These are phyloP conservation scores for Chalciporus sphaerocephalus DNA, from an alignment of 768 basidiomycete genomes.

Conservation along the genomic window DNA sequence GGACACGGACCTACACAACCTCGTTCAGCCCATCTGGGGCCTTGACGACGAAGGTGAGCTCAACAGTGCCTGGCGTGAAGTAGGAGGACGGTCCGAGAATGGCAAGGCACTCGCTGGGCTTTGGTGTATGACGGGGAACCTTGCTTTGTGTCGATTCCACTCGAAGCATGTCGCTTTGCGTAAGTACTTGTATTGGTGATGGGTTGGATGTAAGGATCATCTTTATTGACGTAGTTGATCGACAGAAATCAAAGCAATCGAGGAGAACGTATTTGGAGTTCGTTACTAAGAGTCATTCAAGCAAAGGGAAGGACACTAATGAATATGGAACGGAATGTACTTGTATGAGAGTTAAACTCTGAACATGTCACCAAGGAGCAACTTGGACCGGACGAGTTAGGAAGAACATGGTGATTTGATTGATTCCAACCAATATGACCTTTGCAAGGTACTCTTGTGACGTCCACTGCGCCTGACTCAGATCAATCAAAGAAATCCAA, in stretches of 20 bases:
- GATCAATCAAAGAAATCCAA: constrained; percentile 2
- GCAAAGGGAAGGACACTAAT: neutral
- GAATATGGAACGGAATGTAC: neutral
- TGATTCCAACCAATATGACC: neutral
- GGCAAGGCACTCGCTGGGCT: constrained; percentile 26
- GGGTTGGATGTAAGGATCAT: neutral
- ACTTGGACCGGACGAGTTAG: neutral
- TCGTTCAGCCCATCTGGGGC: constrained; percentile 29
- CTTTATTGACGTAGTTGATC: neutral
- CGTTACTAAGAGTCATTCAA: constrained; percentile 11
- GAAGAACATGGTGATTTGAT: no score
- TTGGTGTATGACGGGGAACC: constrained; percentile 62
- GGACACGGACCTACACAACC: constrained; percentile 13
- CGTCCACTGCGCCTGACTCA: neutral
- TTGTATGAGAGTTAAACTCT: neutral
- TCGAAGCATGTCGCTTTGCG: constrained; percentile 64
- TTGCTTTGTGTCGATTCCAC: constrained; percentile 60
- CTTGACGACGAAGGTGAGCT: constrained; percentile 32
- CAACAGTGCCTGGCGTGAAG: constrained; percentile 36
- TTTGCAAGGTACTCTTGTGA: neutral
- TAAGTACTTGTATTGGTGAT: constrained; percentile 32
- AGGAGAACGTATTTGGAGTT: constrained; percentile 41
- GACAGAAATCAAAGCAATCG: constrained; percentile 66
- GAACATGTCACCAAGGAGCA: neutral
- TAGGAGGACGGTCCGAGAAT: constrained; percentile 36